Conservation (phyloP, 108 stramenopile species). For the Cyclotella choctawhatcheeana region DNA sequence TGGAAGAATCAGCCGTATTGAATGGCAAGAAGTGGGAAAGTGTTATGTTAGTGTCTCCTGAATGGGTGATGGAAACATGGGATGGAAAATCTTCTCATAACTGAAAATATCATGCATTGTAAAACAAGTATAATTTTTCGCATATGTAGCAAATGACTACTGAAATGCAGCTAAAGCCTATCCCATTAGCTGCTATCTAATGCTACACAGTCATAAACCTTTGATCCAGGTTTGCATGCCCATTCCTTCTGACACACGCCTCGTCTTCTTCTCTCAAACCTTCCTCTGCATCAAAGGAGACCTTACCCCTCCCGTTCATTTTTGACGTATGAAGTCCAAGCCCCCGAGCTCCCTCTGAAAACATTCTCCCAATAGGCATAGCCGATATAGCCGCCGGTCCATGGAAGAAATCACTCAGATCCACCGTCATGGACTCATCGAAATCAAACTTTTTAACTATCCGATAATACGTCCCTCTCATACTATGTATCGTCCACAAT, state of each 20-base stretch:
- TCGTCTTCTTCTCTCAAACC: no score
- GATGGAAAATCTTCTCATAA: neutral
- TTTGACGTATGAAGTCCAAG: slow-evolving; percentile 13
- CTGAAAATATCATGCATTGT: neutral
- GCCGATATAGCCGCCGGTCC: slow-evolving; percentile 79
- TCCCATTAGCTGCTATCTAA: no score
- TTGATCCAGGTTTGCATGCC: neutral
- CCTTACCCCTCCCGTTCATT: neutral
- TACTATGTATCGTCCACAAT: slow-evolving; percentile 59
- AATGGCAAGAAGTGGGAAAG: slow-evolving; percentile 8
- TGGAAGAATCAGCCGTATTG: slow-evolving; percentile 29
- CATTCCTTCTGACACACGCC: neutral
- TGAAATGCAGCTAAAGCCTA: no score
- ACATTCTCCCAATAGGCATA: slow-evolving; percentile 46
- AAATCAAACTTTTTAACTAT: slow-evolving; percentile 74
- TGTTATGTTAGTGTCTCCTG: slow-evolving; percentile 31
- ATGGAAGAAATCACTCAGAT: slow-evolving; percentile 83
- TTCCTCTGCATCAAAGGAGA: slow-evolving; percentile 17
- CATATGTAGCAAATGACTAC: neutral
- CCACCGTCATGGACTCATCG: slow-evolving; percentile 85
- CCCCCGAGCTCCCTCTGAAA: slow-evolving; percentile 13
- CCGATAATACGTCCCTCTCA: slow-evolving; percentile 69
- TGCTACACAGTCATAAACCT: slow-evolving; percentile 26
- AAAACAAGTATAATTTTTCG: neutral
- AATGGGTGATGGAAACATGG: slow-evolving; percentile 15